phyloP scores from a whole-genome alignment of 108 stramenopile genomes.

The Asterionellopsis glacialis region DNA sequence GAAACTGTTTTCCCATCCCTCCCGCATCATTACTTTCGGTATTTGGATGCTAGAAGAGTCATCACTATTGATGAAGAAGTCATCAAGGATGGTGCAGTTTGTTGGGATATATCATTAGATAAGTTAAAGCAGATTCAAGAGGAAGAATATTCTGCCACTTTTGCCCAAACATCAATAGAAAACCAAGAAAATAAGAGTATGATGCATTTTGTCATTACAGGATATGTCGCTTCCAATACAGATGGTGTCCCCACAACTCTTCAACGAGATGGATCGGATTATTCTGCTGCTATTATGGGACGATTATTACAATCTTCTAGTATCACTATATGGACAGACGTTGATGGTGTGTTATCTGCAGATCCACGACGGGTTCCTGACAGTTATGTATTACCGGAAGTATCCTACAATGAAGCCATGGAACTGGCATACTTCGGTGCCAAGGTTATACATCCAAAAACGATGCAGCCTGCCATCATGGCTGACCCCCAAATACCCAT shows the following conservation, averaged over 20 bases:
- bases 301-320: conserved; percentile 58
- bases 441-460: conserved; percentile 88
- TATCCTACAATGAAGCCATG: conserved; percentile 90
- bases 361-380: conserved; percentile 85
- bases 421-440: conserved; percentile 93
- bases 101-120: conserved; percentile 49
- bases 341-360: conserved; percentile 50
- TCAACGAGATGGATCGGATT: conserved; percentile 86
- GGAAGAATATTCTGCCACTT: conserved; percentile 10
- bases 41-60: conserved; percentile 78
- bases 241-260: conserved; percentile 86
- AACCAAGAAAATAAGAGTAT: not conserved
- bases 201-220: conserved; percentile 81
- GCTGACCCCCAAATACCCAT: conserved; percentile 88
- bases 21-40: conserved; percentile 41
- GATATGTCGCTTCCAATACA: conserved; percentile 85
- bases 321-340: conserved; percentile 89
- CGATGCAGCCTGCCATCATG: conserved; percentile 85
- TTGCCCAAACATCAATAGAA: conserved; percentile 10
- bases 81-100: conserved; percentile 58
- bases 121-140: conserved; percentile 39
- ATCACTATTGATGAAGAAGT: conserved; percentile 74
- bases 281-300: conserved; percentile 87
- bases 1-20: not conserved
- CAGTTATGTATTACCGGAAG: conserved; percentile 57